These are phyloP conservation scores for Amyloporia xantha DNA, from an alignment of 768 basidiomycete species.

Conservation along the genomic window DNA sequence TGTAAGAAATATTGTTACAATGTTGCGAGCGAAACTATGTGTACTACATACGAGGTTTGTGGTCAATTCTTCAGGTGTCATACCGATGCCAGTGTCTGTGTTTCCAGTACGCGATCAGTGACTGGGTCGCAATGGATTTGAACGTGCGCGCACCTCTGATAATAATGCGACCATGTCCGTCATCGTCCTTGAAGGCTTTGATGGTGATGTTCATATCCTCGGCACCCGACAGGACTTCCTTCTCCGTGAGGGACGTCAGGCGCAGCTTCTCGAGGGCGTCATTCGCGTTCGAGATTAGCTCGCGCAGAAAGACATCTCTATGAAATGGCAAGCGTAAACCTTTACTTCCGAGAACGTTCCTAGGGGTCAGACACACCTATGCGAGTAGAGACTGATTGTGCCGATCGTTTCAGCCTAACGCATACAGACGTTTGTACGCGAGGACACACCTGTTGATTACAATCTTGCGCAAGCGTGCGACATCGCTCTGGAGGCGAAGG, in stretches of 20 bases:
- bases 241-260: conserved; percentile 75
- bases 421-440: conserved; percentile 3
- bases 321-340: background rate
- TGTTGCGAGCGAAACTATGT: background rate
- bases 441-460: conserved; percentile 72
- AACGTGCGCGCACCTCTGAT: conserved; percentile 53
- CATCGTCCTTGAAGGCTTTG: conserved; percentile 60
- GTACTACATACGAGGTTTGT: conserved; percentile 46
- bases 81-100: conserved; percentile 94
- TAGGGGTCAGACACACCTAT: conserved; percentile 40
- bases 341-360: background rate
- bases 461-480: conserved; percentile 85
- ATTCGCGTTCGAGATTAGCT: conserved; percentile 90
- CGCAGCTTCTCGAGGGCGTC: conserved; percentile 96
- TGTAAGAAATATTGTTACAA: conserved; percentile 20
- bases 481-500: conserved; percentile 70
- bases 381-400: conserved; percentile 68
- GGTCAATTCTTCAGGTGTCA: conserved; percentile 86
- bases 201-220: conserved; percentile 87
- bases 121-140: too few relatives aligned
- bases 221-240: conserved; percentile 58
- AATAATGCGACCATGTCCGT: conserved; percentile 64
- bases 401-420: conserved; percentile 6
- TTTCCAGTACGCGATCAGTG: too few relatives aligned
- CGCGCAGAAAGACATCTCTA: conserved; percentile 83